Base-by-base conservation (phyloP, 768 basidiomycete species). In the Rhizopogon rudus region DNA sequence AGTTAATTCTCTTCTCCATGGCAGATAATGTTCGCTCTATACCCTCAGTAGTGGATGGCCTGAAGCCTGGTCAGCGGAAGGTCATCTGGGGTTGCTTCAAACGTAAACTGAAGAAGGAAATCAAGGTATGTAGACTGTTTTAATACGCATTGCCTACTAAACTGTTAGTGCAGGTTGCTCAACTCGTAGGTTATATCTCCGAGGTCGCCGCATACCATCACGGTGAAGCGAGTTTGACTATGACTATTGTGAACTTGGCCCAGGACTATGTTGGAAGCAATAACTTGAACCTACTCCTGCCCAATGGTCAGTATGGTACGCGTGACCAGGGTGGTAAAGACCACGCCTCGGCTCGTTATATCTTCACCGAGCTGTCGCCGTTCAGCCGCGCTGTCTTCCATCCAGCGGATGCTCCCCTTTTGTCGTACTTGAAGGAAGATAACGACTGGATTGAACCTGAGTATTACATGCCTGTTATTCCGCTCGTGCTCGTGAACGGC, bases 21-120 rank as follows among this genome's bases (percentile, higher is more conserved):
- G 97, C 97, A 4, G 97, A 99, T 67, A 98, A 98, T 65, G 82
- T 97, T 60, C 94, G 97, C 54, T 99, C 97, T 4, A 98, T 99
- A 61, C 97, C 97, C 2, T 97, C 89, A 0, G 81, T 92, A 14
- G 84, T 86, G 12, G 97, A 98, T 67, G 97, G 97, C 44, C 76
- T 99, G 55, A 99, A 99, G 71, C 96, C 97, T 40, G 95, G 94
- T 68, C 97, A 99, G 66, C 80, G 97, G 40, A 99, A 99, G 69
- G 92, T 99, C 43, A 81, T 98, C 33, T 98, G 93, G 85, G 93
- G 79, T 62, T 93, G 91, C 70, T 98, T 98, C 80, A 97, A 91
- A 73, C 84, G 91, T 54, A 98, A 98, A 60, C 72, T 97, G 61
- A 93, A 88, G 75, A 84, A 81, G 60, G 91, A 96, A 70, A 84